A percentile compares a stretch with the other conserved stretches of the same genome.
Evolutionary conservation across 257 asterid genomes (phyloP).

Genomic region (Verbascum thapsus): DNA sequence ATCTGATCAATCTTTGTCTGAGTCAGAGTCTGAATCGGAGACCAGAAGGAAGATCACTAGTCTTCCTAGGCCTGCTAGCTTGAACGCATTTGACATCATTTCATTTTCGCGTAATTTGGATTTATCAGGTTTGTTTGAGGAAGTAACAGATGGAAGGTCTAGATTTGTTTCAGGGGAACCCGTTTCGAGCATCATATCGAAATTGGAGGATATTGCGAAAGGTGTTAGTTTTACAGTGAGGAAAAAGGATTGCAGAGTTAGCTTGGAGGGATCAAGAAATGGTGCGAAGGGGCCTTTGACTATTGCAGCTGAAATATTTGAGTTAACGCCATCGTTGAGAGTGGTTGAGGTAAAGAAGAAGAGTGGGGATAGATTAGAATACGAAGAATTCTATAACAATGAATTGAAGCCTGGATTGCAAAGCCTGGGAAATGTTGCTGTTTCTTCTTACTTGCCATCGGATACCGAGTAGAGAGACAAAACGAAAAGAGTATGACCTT

Average conservation of each 20-base stretch:
- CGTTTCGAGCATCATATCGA: conserved; percentile 65
- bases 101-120: conserved; percentile 88
- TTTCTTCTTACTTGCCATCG: conserved; percentile 52
- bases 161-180: conserved; percentile 83
- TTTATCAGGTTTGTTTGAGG: conserved; percentile 88
- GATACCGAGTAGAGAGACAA: conserved; percentile 50
- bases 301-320: conserved; percentile 90
- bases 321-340: conserved; percentile 80
- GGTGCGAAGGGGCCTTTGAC: conserved; percentile 94
- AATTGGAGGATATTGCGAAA: conserved; percentile 88
- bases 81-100: conserved; percentile 90
- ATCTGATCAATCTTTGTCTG: conserved; percentile 68
- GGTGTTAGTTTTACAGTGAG: conserved; percentile 86
- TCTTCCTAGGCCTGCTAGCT: conserved; percentile 83
- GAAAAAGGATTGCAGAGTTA: conserved; percentile 87
- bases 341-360: conserved; percentile 88
- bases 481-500: conserved; percentile 38
- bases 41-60: conserved; percentile 42
- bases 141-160: conserved; percentile 64
- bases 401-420: conserved; percentile 77
- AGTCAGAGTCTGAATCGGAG: conserved; percentile 67
- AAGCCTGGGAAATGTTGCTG: conserved; percentile 48
- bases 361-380: conserved; percentile 78
- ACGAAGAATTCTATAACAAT: conserved; percentile 67
- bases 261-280: conserved; percentile 75